A percentile compares a stretch with the other conserved stretches of the same genome.
phyloP scores from a whole-genome alignment of 495 filamentous ascomycete genomes.

The Talaromyces stipitatus region DNA sequence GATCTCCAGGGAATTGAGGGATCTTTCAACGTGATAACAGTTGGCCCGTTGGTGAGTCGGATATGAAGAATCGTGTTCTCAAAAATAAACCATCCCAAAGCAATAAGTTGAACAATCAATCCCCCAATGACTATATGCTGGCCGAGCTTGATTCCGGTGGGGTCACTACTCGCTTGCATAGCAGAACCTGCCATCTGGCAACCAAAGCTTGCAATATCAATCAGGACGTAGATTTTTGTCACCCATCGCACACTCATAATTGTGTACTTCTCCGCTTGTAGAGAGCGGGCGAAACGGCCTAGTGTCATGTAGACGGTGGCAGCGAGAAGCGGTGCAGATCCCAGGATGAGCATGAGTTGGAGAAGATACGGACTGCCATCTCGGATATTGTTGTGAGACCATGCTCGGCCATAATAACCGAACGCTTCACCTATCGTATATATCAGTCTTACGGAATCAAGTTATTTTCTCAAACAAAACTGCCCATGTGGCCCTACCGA shows the following conservation, averaged over 20 bases:
- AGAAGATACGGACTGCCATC: conserved; percentile 27
- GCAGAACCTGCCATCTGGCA: conserved; percentile 31
- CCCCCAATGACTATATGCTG: conserved; percentile 25
- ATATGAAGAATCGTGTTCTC: conserved; percentile 21
- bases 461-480: too few species aligned
- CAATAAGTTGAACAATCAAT: conserved; percentile 24
- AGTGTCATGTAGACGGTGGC: conserved; percentile 56
- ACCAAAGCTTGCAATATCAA: conserved; percentile 26
- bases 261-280: conserved; percentile 36
- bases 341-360: conserved; percentile 38
- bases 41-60: conserved; percentile 5
- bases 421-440: conserved; percentile 31
- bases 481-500: conserved; percentile 46
- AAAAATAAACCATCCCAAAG: conserved; percentile 22
- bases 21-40: conserved; percentile 9
- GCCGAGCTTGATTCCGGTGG: conserved; percentile 22
- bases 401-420: conserved; percentile 40
- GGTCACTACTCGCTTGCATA: conserved; percentile 33
- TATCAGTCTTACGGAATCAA: conserved; percentile 1
- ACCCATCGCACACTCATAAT: conserved; percentile 18
- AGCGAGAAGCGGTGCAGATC: conserved; percentile 39
- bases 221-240: conserved; percentile 29
- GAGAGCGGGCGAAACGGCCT: conserved; percentile 40
- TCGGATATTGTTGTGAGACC: conserved; percentile 21
- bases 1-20: conserved; percentile 15